Percentiles rank a stretch among this genome's conserved stretches.
phyloP scores from a whole-genome alignment of 352 stramenopile genomes.

The Globisporangium nunn region DNA sequence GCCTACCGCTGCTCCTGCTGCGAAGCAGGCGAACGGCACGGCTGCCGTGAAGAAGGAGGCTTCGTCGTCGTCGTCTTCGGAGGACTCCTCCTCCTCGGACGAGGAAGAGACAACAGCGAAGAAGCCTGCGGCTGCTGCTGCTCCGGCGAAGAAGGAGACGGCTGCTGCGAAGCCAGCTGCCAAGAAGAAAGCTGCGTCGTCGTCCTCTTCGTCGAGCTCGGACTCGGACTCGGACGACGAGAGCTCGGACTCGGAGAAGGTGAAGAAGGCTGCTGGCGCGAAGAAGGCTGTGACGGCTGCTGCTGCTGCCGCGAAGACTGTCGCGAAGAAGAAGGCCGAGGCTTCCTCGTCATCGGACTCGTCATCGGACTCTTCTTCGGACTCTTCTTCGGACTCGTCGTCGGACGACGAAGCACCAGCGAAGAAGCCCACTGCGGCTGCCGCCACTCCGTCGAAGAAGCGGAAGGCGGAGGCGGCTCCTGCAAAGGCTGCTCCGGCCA shows the following conservation, averaged over 20 bases:
- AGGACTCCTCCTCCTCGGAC: slow-evolving; percentile 21
- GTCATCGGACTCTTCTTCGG: slow-evolving; percentile 26
- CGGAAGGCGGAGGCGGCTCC: slow-evolving; percentile 36
- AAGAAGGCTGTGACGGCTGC: not conserved
- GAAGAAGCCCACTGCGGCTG: slow-evolving; percentile 22
- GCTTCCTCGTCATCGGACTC: slow-evolving; percentile 23
- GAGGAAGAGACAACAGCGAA: slow-evolving; percentile 24
- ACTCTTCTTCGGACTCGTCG: slow-evolving; percentile 27
- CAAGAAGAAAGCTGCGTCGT: slow-evolving; percentile 10
- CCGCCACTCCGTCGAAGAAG: slow-evolving; percentile 29
- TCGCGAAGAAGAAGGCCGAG: slow-evolving; percentile 18
- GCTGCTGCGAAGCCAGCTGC: slow-evolving; percentile 10
- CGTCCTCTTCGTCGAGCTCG: slow-evolving; percentile 23
- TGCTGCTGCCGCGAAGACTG: slow-evolving; percentile 1
- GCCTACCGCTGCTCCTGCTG: slow-evolving; percentile 8
- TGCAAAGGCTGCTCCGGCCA: slow-evolving; percentile 17
- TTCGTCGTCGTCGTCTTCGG: slow-evolving; percentile 12
- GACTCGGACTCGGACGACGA: slow-evolving; percentile 47
- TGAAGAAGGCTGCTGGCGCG: not conserved
- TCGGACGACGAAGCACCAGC: slow-evolving; percentile 18
- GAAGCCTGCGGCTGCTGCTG: slow-evolving; percentile 10
- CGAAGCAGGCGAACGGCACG: slow-evolving; percentile 18
- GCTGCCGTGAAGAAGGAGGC: slow-evolving; percentile 20
- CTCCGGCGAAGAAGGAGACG: slow-evolving; percentile 18
- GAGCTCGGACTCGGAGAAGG: slow-evolving; percentile 30